Percentiles rank a stretch among this genome's conserved stretches.
Conservation (phyloP, 768 basidiomycete species). For the Rhizopogon rudus region DNA sequence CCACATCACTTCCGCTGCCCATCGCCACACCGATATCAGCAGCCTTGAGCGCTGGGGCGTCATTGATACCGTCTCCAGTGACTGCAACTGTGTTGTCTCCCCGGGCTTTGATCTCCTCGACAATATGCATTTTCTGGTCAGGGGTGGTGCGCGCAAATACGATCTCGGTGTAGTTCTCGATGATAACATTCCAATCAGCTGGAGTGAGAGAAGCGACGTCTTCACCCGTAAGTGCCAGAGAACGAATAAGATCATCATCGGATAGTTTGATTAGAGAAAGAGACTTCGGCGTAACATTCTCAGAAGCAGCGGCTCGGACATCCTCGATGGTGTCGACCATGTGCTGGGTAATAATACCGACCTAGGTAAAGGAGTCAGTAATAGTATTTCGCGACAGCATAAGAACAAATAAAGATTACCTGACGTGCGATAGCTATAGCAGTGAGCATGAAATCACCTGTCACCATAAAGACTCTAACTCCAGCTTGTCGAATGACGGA, state of each 20-base stretch:
- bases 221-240: constrained; percentile 41
- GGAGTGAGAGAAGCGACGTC: constrained; percentile 33
- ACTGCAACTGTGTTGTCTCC: constrained; percentile 47
- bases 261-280: constrained; percentile 28
- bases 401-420: constrained; percentile 23
- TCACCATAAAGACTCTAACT: constrained; percentile 44
- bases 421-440: constrained; percentile 40
- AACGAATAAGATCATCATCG: constrained; percentile 30
- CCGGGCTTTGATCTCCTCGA: constrained; percentile 44
- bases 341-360: constrained; percentile 37
- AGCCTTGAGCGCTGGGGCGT: constrained; percentile 45
- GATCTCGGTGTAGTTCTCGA: constrained; percentile 35
- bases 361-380: constrained; percentile 15
- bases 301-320: constrained; percentile 14
- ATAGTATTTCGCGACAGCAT: neutral
- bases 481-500: constrained; percentile 40
- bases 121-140: constrained; percentile 54
- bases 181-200: constrained; percentile 35
- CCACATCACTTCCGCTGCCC: constrained; percentile 44
- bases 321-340: constrained; percentile 29
- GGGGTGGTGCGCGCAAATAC: constrained; percentile 54
- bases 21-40: constrained; percentile 54
- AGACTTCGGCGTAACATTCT: constrained; percentile 10
- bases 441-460: constrained; percentile 43
- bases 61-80: constrained; percentile 55